A percentile compares a stretch with the other conserved stretches of the same genome.
Conservation (phyloP, 2,329 filamentous ascomycete species). For the Alternaria dauci region DNA sequence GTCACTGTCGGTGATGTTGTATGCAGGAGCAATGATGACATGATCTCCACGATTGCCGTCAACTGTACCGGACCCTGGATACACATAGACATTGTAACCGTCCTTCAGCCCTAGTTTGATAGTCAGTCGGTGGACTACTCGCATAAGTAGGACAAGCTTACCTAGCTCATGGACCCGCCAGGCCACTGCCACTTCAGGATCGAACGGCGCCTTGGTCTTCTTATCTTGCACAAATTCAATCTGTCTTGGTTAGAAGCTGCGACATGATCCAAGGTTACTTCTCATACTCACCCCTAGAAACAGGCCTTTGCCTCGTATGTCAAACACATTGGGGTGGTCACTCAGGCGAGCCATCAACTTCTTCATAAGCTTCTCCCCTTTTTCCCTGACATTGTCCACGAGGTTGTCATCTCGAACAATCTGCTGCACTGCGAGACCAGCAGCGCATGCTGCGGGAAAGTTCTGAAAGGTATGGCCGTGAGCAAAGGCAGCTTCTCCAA, state of each 20-base stretch:
- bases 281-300: slow-evolving; percentile 62
- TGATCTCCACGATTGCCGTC: slow-evolving; percentile 72
- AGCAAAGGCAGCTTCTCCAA: slow-evolving; percentile 60
- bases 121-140: slow-evolving; percentile 7
- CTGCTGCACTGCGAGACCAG: slow-evolving; percentile 69
- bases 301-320: slow-evolving; percentile 68
- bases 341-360: slow-evolving; percentile 56
- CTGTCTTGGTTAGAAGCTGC: slow-evolving; percentile 39
- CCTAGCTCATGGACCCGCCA: slow-evolving; percentile 62
- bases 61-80: slow-evolving; percentile 69
- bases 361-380: slow-evolving; percentile 61
- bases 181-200: slow-evolving; percentile 55
- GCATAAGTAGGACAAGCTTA: slow-evolving; percentile 19
- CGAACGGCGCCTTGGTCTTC: slow-evolving; percentile 63
- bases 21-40: slow-evolving; percentile 73
- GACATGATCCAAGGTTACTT: background rate
- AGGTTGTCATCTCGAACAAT: slow-evolving; percentile 67
- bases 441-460: slow-evolving; percentile 66
- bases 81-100: slow-evolving; percentile 65
- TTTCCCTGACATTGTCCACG: slow-evolving; percentile 64
- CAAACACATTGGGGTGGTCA: slow-evolving; percentile 62
- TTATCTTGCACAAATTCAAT: slow-evolving; percentile 68
- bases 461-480: slow-evolving; percentile 72
- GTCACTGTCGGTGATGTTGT: slow-evolving; percentile 67
- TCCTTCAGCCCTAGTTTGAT: slow-evolving; percentile 49